Conservation (phyloP, 2,329 filamentous ascomycete genomes). For the Thelonectria blattea region DNA sequence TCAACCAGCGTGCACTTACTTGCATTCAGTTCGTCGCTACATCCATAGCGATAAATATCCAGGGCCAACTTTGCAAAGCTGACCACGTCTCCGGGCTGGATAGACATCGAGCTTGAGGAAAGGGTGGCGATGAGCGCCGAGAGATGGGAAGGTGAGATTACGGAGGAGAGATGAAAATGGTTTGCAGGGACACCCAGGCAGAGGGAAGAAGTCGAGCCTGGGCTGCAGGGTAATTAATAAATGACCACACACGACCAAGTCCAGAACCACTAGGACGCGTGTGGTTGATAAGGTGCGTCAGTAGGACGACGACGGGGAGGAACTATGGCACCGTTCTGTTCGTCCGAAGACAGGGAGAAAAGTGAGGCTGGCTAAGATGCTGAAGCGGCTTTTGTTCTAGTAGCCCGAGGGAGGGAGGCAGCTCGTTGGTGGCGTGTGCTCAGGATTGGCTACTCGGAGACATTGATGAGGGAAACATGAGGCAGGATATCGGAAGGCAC, state of each 20-base stretch:
- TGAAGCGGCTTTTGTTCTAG: not conserved
- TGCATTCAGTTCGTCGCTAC: conserved; percentile 42
- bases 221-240: conserved; percentile 9
- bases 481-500: not conserved
- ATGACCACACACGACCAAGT: conserved; percentile 5
- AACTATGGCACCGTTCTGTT: not conserved
- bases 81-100: conserved; percentile 42
- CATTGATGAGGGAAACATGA: not conserved
- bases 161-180: conserved; percentile 9
- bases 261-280: conserved; percentile 1
- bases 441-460: not conserved
- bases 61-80: conserved; percentile 42
- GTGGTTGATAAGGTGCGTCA: conserved; percentile 14
- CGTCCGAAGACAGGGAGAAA: conserved; percentile 5
- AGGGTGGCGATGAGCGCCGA: not conserved
- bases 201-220: conserved; percentile 13
- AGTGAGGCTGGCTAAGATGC: conserved; percentile 17
- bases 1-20: conserved; percentile 35
- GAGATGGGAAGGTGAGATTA: conserved; percentile 9
- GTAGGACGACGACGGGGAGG: conserved; percentile 13
- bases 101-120: conserved; percentile 1
- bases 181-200: conserved; percentile 13
- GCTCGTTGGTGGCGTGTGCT: not conserved
- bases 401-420: not conserved
- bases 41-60: conserved; percentile 42